Conservation (phyloP, 805 yeast species). For the Candida insectorum region DNA sequence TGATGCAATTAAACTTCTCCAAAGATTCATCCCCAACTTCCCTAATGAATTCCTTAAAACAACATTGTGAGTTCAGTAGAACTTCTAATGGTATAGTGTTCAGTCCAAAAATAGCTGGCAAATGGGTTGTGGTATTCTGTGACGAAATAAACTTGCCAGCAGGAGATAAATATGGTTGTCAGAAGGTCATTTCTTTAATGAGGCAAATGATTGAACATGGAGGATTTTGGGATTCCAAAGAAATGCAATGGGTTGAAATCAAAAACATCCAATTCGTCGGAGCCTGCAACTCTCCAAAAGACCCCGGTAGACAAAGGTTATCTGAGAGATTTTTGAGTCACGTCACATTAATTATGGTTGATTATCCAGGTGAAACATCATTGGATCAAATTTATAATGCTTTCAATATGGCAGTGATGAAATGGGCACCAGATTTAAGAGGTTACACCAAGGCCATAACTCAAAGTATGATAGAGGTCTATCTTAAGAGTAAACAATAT, state of each 20-base stretch:
- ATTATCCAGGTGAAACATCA: constrained; percentile 68
- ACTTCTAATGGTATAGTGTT: constrained; percentile 51
- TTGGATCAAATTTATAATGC: constrained; percentile 64
- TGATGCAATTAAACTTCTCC: constrained; percentile 76
- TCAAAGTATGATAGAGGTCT: constrained; percentile 64
- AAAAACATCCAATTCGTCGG: constrained; percentile 80
- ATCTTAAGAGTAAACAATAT: constrained; percentile 36
- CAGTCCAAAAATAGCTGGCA: constrained; percentile 58
- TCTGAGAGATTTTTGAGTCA: constrained; percentile 65
- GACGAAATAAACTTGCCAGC: constrained; percentile 88
- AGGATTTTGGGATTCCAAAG: constrained; percentile 73
- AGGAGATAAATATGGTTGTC: constrained; percentile 69
- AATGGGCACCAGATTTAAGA: constrained; percentile 55
- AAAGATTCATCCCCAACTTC: constrained; percentile 68
- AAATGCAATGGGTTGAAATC: constrained; percentile 63
- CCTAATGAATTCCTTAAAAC: constrained; percentile 64
- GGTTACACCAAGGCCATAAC: constrained; percentile 55
- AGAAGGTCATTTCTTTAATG: constrained; percentile 63
- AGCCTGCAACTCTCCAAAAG: constrained; percentile 89
- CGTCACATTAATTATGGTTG: constrained; percentile 64
- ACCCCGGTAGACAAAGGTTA: constrained; percentile 65
- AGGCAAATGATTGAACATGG: constrained; percentile 68
- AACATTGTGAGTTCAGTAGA: constrained; percentile 60
- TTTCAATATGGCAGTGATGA: constrained; percentile 54
- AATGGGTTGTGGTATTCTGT: constrained; percentile 79